Percentiles rank a stretch among this genome's conserved stretches.
Conservation (phyloP, 2,329 filamentous ascomycete genomes). For the Diaporthe vexans region DNA sequence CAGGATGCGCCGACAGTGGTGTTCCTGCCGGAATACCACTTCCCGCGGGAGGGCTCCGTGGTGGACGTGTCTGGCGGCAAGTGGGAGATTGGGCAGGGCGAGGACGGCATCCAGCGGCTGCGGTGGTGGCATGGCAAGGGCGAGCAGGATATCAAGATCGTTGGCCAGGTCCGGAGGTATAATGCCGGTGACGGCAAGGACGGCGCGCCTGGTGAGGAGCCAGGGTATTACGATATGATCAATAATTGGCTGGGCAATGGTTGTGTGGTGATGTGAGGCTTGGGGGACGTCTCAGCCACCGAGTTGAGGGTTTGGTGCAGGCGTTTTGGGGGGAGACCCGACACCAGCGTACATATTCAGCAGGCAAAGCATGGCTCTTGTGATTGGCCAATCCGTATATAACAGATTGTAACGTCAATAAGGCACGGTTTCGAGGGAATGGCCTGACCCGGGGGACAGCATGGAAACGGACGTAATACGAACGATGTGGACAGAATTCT, state of each 20-base stretch:
- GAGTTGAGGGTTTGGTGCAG: neutral
- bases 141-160: slow-evolving; percentile 83
- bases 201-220: slow-evolving; percentile 77
- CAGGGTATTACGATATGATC: slow-evolving; percentile 83
- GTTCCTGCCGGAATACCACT: slow-evolving; percentile 93
- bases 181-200: slow-evolving; percentile 70
- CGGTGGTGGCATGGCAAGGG: slow-evolving; percentile 95
- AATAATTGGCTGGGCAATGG: slow-evolving; percentile 63
- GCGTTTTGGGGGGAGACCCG: neutral
- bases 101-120: slow-evolving; percentile 79
- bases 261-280: slow-evolving; percentile 67
- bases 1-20: slow-evolving; percentile 80
- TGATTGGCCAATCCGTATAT: slow-evolving; percentile 23
- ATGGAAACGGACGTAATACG: neutral
- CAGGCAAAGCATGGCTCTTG: neutral
- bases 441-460: no score
- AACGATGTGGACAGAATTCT: neutral
- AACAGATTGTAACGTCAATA: neutral
- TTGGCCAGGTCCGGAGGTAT: slow-evolving; percentile 77
- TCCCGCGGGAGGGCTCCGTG: slow-evolving; percentile 79
- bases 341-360: slow-evolving; percentile 16
- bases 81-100: slow-evolving; percentile 85
- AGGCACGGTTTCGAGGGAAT: neutral
- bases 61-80: slow-evolving; percentile 88
- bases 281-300: neutral